Evolutionary conservation across 352 stramenopile genomes (phyloP), one percentile per base, ranked within the genome.

Genomic region (Globisporangium spinosum): DNA sequence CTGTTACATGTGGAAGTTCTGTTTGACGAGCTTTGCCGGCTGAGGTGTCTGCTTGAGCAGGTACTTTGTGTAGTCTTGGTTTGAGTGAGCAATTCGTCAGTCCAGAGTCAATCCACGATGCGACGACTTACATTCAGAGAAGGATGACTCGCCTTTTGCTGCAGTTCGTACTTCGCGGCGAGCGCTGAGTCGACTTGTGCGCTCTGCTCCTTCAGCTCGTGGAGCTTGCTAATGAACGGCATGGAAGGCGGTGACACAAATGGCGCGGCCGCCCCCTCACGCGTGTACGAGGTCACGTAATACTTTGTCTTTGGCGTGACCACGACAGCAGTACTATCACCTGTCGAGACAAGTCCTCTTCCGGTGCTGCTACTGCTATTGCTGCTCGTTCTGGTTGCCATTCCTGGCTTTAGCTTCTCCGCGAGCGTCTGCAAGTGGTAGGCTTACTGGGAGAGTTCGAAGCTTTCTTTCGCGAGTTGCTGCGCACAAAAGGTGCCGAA

Each of bases 31-130:
- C 59, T 77, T 82, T 29, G 73, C 70, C 1, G 70, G 62, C 27
- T 70, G 67, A 0, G 65, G 58, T 51, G 69, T 72, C 27, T 85
- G 74, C 49, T 77, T 81, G 13, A 60, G 43, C 49, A 84, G 65
- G 58, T 87, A 85, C 65, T 85, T 83, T 13, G 69, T 63, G 45
- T 75, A 80, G 32, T 87, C 77, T 70, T 87, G 72, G 22, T 35
- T 23, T 25, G 0, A 58, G 27, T 29, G 20, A 69, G 27, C 53
- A 51, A 8, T 23, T 22, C 2, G 20, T 27, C 22, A 32, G 49
- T 23, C 43, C 15, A 9, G 2, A 7, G 8, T 51, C 43, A 47
- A 23, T 56, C 8, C 7, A 10, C 3, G 23, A 15, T 23, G 29
- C 22, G 3, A 23, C 3, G 15, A 29, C n/a, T 15, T 1, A 62